phyloP scores from a whole-genome alignment of 345 rosid genomes.

The Arabidopsis suecica region DNA sequence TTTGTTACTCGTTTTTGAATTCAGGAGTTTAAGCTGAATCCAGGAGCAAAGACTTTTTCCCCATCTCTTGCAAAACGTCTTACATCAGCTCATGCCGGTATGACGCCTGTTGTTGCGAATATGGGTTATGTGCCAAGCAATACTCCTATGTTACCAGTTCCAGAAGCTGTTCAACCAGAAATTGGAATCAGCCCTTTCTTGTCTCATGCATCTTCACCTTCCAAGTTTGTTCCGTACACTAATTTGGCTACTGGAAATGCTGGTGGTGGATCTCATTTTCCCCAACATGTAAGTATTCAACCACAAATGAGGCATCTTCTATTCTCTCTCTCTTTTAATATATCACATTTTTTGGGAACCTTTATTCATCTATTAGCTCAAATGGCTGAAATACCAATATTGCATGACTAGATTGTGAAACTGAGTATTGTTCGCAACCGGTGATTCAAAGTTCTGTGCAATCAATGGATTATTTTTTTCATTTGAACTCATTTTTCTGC shows the following conservation, averaged over 20 bases:
- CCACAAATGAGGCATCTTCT: not conserved
- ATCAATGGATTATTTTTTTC: not conserved
- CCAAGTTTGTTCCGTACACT: conserved; percentile 61
- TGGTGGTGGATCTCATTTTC: conserved; percentile 54
- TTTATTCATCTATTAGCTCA: not conserved
- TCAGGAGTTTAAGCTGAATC: conserved; percentile 91
- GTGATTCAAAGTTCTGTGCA: not conserved
- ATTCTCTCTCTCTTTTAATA: not conserved
- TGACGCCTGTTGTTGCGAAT: conserved; percentile 52
- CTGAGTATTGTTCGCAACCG: not conserved
- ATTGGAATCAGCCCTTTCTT: conserved; percentile 58
- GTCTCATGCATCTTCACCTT: conserved; percentile 57
- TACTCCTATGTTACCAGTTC: conserved; percentile 58
- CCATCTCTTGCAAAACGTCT: conserved; percentile 61
- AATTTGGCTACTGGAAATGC: conserved; percentile 56
- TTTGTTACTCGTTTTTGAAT: conserved; percentile 26
- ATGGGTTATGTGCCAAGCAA: conserved; percentile 58
- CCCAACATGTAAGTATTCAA: conserved; percentile 65
- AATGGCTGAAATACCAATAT: not conserved
- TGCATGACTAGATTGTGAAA: conserved; percentile 1
- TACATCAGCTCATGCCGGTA: conserved; percentile 52
- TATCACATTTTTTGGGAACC: not conserved
- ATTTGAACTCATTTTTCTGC: conserved; percentile 28
- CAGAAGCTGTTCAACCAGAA: conserved; percentile 59
- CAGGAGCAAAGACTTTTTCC: conserved; percentile 78